Evolutionary conservation across 2,329 filamentous ascomycete species (phyloP).

Genomic region (Monilinia polystroma): DNA sequence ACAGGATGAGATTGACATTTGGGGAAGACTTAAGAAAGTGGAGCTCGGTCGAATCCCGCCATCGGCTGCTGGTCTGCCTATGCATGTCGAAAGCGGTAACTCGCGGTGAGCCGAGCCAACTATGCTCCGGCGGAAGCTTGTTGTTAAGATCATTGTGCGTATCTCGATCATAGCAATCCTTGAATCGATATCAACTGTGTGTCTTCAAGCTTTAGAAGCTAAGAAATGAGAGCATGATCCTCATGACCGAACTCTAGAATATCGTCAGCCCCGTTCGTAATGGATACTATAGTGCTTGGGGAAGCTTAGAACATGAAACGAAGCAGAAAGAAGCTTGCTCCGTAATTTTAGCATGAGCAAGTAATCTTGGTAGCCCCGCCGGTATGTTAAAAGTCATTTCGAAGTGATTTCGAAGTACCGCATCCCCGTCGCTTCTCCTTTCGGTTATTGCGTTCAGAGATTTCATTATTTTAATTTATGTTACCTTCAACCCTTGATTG

Average conservation of each 20-base stretch:
- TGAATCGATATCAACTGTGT: not conserved
- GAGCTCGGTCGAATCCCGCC: slow-evolving; percentile 2
- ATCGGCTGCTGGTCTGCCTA: not conserved
- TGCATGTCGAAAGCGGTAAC: not conserved
- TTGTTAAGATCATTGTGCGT: not conserved
- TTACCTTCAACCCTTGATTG: too few relatives aligned
- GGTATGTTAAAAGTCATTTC: not conserved
- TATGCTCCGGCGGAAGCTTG: not conserved
- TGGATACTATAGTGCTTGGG: not conserved
- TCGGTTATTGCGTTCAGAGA: too few relatives aligned
- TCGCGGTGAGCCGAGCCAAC: not conserved
- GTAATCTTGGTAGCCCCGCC: not conserved
- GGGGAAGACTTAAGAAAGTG: not conserved
- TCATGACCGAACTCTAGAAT: not conserved
- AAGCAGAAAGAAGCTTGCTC: slow-evolving; percentile 5
- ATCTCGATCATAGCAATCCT: slow-evolving; percentile 1
- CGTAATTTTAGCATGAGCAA: not conserved
- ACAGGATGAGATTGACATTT: slow-evolving; percentile 3
- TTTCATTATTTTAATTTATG: too few relatives aligned
- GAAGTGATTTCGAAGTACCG: slow-evolving; percentile 11
- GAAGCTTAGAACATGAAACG: slow-evolving; percentile 7
- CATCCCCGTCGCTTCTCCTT: not conserved
- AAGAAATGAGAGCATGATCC: not conserved
- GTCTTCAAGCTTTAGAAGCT: not conserved
- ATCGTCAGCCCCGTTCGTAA: not conserved